phyloP scores from a whole-genome alignment of 345 rosid species.

The Laguncularia racemosa region DNA sequence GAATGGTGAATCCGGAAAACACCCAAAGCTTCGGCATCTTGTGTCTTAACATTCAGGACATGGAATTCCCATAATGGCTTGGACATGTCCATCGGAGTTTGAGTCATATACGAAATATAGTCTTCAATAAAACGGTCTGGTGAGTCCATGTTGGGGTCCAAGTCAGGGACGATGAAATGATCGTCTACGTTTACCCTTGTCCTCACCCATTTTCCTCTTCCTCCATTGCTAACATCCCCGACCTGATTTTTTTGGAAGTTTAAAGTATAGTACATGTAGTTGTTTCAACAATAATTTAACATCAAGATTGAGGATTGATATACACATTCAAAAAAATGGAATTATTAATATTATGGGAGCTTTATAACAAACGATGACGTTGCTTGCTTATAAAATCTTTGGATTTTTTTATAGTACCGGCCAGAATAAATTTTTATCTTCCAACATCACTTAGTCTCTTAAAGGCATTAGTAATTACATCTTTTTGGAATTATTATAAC shows the following conservation, averaged over 20 bases:
- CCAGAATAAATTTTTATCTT: too few species aligned
- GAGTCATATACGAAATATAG: conserved; percentile 15
- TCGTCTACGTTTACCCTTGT: conserved; percentile 24
- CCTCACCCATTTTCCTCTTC: conserved; percentile 25
- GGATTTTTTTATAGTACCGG: too few species aligned
- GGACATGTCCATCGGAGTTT: conserved; percentile 15
- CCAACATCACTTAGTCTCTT: too few species aligned
- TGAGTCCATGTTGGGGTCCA: conserved; percentile 3
- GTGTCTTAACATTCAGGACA: conserved; percentile 24
- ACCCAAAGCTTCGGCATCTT: conserved; percentile 24
- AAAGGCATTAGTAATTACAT: too few species aligned
- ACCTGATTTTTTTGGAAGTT: conserved; percentile 1
- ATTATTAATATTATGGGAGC: too few species aligned
- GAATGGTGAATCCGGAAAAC: conserved; percentile 57
- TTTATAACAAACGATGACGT: too few species aligned
- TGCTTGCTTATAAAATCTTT: too few species aligned
- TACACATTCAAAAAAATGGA: too few species aligned
- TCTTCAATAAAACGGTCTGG: conserved; percentile 25
- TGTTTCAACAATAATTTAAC: too few species aligned
- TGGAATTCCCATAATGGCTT: conserved; percentile 41
- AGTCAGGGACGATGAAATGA: conserved; percentile 19
- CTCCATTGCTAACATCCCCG: conserved; percentile 12
- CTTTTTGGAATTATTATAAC: too few species aligned
- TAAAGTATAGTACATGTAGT: too few species aligned
- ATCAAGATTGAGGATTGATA: too few species aligned